Base-by-base conservation (phyloP, 805 yeast species). In the Metschnikowia orientalis region DNA sequence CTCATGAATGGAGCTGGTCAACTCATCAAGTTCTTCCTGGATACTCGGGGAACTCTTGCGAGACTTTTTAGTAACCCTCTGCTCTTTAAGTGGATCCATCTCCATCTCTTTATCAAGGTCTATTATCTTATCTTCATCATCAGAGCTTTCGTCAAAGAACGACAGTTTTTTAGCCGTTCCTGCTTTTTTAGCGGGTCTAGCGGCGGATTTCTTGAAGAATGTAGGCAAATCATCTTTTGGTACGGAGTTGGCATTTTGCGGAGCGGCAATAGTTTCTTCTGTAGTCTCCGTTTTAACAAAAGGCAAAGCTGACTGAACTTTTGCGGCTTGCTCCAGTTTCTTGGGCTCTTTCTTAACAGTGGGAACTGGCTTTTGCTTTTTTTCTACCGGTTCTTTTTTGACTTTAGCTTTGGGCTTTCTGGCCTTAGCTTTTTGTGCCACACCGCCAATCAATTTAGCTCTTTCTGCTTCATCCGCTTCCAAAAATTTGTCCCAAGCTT, bases 401-500 rank as follows among this genome's bases (percentile, higher is more conserved):
- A 36, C 33, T 37, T 37, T 38, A 13, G 32, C 43, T 38, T 48
- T 51, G 21, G 37, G 41, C 16, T 63, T 62, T 33, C 61, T 63
- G 40, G 62, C 69, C 21, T 64, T 59, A 13, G 73, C 63, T 28
- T 66, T 71, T 37, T 61, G 41, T 6, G 35, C 38, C 8, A 35
- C 63, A 23, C 55, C 62, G 3, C 73, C 61, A n/a, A 68, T 56
- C 35, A 74, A 54, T 21, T 71, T 66, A 21, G 69, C 64, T 41
- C 87, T 73, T 37, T 71, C 72, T 37, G 71, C 73, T 35, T 69
- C 72, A 54, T 89, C 96, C 8, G 69, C 74, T 18, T 64, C 68
- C 51, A 86, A 59, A 56, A 85, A 88, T 36, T 70, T 61, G 2
- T 78, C 71, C 80, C 90, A 92, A 8, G 71, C 71, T 6, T 46